These are phyloP conservation scores for Fusarium austroafricanum DNA, from an alignment of 2,329 filamentous ascomycete genomes.

Conservation along the genomic window DNA sequence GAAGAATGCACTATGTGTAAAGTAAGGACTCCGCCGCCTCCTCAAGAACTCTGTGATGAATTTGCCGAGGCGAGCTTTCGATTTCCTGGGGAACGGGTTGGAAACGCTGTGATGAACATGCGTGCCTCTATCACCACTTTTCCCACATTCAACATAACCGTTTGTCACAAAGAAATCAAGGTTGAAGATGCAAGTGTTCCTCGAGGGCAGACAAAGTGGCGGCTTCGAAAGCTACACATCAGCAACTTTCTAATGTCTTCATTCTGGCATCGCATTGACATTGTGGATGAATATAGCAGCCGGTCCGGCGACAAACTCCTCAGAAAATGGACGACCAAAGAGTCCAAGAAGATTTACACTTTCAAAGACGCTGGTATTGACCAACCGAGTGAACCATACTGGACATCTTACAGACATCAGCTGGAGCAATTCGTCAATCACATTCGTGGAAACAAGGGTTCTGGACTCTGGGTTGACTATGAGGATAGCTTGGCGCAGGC, in stretches of 20 bases:
- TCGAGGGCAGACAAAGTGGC: neutral
- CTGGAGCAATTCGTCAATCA: neutral
- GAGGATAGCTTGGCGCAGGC: neutral
- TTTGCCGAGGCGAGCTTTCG: neutral
- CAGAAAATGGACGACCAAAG: neutral
- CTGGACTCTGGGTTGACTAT: neutral
- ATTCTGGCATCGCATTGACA: neutral
- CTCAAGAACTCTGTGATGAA: neutral
- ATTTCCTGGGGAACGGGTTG: neutral
- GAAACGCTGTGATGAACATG: neutral
- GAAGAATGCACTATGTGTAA: neutral
- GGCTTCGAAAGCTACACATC: neutral
- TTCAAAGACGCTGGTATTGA: neutral
- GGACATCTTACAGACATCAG: neutral
- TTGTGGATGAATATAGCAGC: neutral
- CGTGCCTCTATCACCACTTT: neutral
- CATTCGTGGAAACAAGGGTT: neutral
- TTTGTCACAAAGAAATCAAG: neutral
- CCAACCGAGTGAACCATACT: neutral
- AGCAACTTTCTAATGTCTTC: neutral
- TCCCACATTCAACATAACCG: neutral
- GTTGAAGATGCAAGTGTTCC: accelerated
- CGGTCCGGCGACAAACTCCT: neutral
- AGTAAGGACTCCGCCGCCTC: neutral
- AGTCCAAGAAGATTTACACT: neutral